Conservation (phyloP, 768 basidiomycete genomes). For the Pleurotus salmoneostramineus region DNA sequence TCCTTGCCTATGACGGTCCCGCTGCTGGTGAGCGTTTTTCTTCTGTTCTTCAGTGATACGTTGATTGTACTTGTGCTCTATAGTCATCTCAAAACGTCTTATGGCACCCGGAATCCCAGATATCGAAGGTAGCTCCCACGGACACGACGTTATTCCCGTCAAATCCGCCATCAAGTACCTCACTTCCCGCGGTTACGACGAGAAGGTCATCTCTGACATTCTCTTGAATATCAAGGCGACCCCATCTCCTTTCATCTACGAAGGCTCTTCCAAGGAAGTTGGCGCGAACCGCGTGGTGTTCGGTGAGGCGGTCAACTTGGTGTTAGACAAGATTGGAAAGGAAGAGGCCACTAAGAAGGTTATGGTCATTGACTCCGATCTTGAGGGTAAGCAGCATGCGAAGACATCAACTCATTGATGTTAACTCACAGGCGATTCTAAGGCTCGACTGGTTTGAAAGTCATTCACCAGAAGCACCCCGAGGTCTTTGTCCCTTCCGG, state of each 20-base stretch:
- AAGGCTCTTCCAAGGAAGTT: conserved; percentile 69
- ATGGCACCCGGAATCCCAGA: conserved; percentile 71
- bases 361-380: conserved; percentile 80
- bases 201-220: conserved; percentile 40
- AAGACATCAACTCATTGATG: not conserved
- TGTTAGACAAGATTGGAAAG: conserved; percentile 70
- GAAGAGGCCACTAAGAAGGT: conserved; percentile 78
- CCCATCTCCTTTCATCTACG: conserved; percentile 52
- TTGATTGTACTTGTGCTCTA: not conserved
- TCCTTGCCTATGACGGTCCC: conserved; percentile 65
- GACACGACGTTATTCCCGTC: conserved; percentile 84
- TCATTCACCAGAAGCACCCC: conserved; percentile 86
- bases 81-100: conserved; percentile 65
- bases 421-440: conserved; percentile 35
- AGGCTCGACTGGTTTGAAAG: conserved; percentile 86
- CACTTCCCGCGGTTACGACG: conserved; percentile 52
- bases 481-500: conserved; percentile 85
- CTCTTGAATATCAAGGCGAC: conserved; percentile 63
- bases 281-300: conserved; percentile 83
- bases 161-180: conserved; percentile 79
- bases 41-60: not conserved
- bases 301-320: conserved; percentile 78
- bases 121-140: conserved; percentile 76
- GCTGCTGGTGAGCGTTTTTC: conserved; percentile 53
- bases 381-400: not conserved